Evolutionary conservation across 139 green algal species (phyloP), one percentile per base, ranked within the genome.

Genomic region (Chlamydomonas sphaeroides): DNA sequence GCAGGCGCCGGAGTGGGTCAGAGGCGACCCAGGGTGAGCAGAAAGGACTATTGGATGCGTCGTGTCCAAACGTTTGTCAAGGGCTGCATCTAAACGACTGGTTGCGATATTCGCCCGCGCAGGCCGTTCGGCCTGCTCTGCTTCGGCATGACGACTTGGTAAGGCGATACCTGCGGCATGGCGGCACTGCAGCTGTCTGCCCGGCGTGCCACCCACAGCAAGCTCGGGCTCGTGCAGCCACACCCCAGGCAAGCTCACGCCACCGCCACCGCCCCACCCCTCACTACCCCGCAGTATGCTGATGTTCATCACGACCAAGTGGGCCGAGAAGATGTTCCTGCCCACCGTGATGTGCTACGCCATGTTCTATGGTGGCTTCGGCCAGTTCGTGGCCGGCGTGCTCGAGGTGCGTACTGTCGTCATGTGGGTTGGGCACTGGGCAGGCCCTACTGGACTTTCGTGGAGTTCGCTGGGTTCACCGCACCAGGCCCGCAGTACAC

Each of bases 321-420:
- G 77, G 83, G 49, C 68, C 5, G 70, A 85, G 45, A 78, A 73
- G 25, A n/a, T 59, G 15, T 67, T 85, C 30, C 59, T 87, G 0
- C 66, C 68, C 17, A 78, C 82, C 5, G 89, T 92, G 2, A 82
- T 92, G 6, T 73, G 69, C 28, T 95, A 92, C 57, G 93, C 89
- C 23, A 57, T 90, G 23, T 89, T 91, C 59, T 96, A 93, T 30
- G 93, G 92, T 30, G 93, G 92, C 14, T 72, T 93, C 42, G 91
- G 88, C 0, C 93, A 96, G 85, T 84, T 95, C 14, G 51, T 95
- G 33, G 91, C 92, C 38, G 93, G 93, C 61, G 86, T 95, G 21
- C 86, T 94, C 18, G 93, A 96, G 86, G 90, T 94, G 68, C 66
- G 85, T 18, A 1, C 2, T 35, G 15, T 35, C 3, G 25, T 2